A percentile compares a stretch with the other conserved stretches of the same genome.
These are phyloP conservation scores for Clausena lansium DNA, from an alignment of 345 rosid genomes.

Conservation along the genomic window DNA sequence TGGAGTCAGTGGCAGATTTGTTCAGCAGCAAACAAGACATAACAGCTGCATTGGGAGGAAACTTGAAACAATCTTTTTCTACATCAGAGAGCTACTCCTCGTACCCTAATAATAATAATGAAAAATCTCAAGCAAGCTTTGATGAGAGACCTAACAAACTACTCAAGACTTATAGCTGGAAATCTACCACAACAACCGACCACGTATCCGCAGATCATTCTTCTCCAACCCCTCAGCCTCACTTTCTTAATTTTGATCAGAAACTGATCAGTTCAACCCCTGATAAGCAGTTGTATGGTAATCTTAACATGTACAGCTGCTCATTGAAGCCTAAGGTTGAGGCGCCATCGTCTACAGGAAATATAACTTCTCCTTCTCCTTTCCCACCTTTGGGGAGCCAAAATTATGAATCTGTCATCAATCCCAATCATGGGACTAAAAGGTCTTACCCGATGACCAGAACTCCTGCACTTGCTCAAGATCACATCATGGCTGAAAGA, in stretches of 20 bases:
- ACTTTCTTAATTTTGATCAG: constrained; percentile 31
- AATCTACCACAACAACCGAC: constrained; percentile 20
- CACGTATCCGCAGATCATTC: constrained; percentile 13
- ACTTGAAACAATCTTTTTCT: constrained; percentile 30
- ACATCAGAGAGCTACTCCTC: constrained; percentile 33
- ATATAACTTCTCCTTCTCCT: constrained; percentile 10
- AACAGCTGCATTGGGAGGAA: constrained; percentile 14
- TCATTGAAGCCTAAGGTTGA: constrained; percentile 28
- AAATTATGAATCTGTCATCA: constrained; percentile 5
- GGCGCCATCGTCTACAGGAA: constrained; percentile 10
- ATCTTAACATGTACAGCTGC: not conserved
- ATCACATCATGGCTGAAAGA: constrained; percentile 56
- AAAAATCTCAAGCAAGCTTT: constrained; percentile 13
- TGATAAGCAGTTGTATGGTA: constrained; percentile 13
- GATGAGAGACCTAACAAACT: constrained; percentile 28
- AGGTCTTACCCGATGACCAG: constrained; percentile 19
- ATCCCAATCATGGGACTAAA: constrained; percentile 9
- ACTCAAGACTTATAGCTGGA: constrained; percentile 31
- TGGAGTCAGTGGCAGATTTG: constrained; percentile 27
- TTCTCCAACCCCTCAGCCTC: constrained; percentile 22
- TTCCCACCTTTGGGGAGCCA: constrained; percentile 4
- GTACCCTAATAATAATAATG: constrained; percentile 20
- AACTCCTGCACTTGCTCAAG: constrained; percentile 42
- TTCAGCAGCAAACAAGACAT: constrained; percentile 23
- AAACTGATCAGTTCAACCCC: not conserved